Evolutionary conservation across 768 basidiomycete species (phyloP), one percentile per base, ranked within the genome.

Genomic region (Chalciporus piperatus): DNA sequence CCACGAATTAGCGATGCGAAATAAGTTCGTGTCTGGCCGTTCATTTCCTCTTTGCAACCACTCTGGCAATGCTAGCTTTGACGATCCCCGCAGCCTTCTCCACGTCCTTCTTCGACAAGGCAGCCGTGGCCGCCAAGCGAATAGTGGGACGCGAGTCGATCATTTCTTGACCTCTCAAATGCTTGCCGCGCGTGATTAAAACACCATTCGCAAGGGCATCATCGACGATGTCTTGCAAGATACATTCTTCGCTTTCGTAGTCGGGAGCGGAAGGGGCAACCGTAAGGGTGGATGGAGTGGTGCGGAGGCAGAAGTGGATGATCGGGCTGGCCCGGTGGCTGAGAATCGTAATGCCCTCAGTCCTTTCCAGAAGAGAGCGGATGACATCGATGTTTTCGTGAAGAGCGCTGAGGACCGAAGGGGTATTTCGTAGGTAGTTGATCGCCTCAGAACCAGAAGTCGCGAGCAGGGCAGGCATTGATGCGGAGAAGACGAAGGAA

Each of bases 401-500:
- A 4, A 98, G 83, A 1, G 79, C 72, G 30, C 76, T 72, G 56
- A 97, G 82, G 39, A 94, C 78, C 6, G 85, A 83, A 0, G 92
- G 92, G 1, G 84, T 84, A 52, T 78, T 81, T 40, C 81, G 80
- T 45, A 98, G 76, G 57, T 89, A 82, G 60, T 83, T 81, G 69
- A 98, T 89, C 6, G 85, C 92, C 61, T 92, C 87, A 0, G 91
- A 94, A 2, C 85, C 91, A 58, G 87, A 83, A 56, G 93, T 93
- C 17, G 92, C 85, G 35, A 98, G 84, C 39, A 95, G 78, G 3
- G 92, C 82, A 0, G 97, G 97, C 74, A 96, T 84, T 3, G 96
- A 85, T 16, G 97, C 97, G 1, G 96, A 97, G 76, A 93, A 99
- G 52, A 99, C 93, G 67, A 92, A 96, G 0, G 93, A 84, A 4